Evolutionary conservation across 2,329 filamentous ascomycete genomes (phyloP).

Genomic region (Botrytis medusae): DNA sequence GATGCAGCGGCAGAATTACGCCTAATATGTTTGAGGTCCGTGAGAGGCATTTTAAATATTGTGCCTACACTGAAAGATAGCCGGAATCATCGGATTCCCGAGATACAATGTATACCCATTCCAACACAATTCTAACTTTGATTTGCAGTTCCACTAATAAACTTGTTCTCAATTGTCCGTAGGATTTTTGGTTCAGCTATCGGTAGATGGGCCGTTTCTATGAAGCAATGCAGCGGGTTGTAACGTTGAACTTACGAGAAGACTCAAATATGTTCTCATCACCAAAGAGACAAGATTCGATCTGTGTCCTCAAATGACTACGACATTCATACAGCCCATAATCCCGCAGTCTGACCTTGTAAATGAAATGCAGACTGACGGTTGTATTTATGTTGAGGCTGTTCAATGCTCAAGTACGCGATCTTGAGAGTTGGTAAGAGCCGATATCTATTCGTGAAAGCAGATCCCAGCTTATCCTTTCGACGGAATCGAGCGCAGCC

Average conservation of each 20-base stretch:
- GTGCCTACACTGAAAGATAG: background rate
- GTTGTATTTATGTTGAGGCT: background rate
- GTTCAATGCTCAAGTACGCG: background rate
- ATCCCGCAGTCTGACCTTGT: background rate
- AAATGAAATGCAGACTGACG: background rate
- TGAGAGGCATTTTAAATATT: background rate
- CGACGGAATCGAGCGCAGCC: background rate
- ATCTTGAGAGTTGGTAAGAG: background rate
- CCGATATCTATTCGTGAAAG: conserved; percentile 2
- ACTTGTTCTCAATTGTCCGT: background rate
- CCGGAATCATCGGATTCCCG: background rate
- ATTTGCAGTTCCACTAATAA: background rate
- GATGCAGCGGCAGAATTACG: background rate
- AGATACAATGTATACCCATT: background rate
- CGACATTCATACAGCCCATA: background rate
- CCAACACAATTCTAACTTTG: background rate
- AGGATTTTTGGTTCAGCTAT: background rate
- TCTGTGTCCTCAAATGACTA: background rate
- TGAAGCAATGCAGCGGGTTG: background rate
- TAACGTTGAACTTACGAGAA: background rate
- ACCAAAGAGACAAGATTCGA: background rate
- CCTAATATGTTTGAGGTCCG: background rate
- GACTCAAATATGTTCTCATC: background rate
- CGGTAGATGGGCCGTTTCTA: background rate
- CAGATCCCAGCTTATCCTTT: conserved; percentile 1